Evolutionary conservation across 208 protist species (phyloP).

Genomic region (Angomonas ambiguus): DNA sequence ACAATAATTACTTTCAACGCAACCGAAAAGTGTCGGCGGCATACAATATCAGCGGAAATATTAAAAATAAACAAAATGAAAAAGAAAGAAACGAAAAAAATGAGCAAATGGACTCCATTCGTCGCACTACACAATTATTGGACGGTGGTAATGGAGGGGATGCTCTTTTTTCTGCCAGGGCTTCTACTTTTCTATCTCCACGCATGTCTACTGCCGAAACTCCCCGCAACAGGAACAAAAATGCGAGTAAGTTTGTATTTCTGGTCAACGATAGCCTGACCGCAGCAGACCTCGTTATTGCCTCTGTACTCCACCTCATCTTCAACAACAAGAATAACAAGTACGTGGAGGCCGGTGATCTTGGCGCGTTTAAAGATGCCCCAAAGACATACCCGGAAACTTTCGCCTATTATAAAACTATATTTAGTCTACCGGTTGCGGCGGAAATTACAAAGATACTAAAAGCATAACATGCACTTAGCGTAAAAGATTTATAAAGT

Average conservation of each 20-base stretch:
- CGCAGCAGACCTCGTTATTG: slow-evolving; percentile 55
- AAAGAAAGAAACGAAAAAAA: not conserved
- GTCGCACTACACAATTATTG: not conserved
- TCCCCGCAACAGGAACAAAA: not conserved
- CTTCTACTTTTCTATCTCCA: slow-evolving; percentile 11
- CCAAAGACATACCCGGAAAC: slow-evolving; percentile 16
- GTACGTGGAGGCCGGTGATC: slow-evolving; percentile 13
- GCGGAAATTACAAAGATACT: slow-evolving; percentile 55
- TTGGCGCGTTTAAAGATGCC: slow-evolving; percentile 6
- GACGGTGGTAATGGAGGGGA: not conserved
- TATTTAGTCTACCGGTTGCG: slow-evolving; percentile 53
- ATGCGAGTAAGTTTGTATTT: slow-evolving; percentile 19
- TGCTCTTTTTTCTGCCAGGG: slow-evolving; percentile 9
- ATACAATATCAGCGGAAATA: not conserved
- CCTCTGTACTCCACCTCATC: slow-evolving; percentile 33
- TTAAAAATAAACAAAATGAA: not conserved
- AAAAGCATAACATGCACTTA: not conserved
- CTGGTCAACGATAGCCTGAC: slow-evolving; percentile 71
- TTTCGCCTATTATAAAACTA: slow-evolving; percentile 39
- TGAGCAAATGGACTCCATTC: not conserved
- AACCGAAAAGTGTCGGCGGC: not conserved
- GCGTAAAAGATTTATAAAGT: no score
- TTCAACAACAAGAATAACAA: slow-evolving; percentile 19
- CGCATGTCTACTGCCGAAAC: slow-evolving; percentile 16
- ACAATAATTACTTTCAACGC: not conserved